Conservation (phyloP, 2,329 filamentous ascomycete species). For the Domatiomyces globalis region DNA sequence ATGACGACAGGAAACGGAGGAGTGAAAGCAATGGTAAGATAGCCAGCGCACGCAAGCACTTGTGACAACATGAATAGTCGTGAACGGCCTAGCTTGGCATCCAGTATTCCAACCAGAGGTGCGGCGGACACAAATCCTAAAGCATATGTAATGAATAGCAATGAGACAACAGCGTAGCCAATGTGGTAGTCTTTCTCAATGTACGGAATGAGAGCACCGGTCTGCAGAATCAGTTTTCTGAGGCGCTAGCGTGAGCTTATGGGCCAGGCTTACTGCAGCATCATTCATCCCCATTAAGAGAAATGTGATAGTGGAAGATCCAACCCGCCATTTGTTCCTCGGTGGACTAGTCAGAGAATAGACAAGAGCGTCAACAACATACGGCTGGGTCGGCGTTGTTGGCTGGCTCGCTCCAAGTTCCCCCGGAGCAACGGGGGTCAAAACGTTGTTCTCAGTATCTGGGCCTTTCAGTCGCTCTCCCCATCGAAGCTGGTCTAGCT, state of each 20-base stretch:
- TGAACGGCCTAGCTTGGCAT: constrained; percentile 49
- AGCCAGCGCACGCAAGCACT: constrained; percentile 44
- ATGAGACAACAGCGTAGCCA: constrained; percentile 62
- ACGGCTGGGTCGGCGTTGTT: constrained; percentile 11
- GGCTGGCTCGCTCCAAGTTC: constrained; percentile 20
- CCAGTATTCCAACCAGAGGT: constrained; percentile 50
- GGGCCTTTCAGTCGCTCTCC: constrained; percentile 11
- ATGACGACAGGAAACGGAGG: constrained; percentile 59
- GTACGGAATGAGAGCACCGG: constrained; percentile 67
- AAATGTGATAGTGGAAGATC: constrained; percentile 50
- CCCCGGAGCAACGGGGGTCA: constrained; percentile 11
- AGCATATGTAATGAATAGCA: constrained; percentile 69
- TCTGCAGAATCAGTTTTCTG: constrained; percentile 16
- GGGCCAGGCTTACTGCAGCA: constrained; percentile 32
- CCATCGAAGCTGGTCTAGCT: constrained; percentile 15
- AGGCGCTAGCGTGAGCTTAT: background rate
- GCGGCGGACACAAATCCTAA: constrained; percentile 63
- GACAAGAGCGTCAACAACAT: constrained; percentile 16
- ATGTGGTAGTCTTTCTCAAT: constrained; percentile 64
- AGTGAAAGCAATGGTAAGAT: constrained; percentile 49
- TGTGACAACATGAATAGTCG: constrained; percentile 48
- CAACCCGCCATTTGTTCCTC: constrained; percentile 57
- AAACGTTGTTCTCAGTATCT: background rate
- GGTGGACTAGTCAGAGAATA: constrained; percentile 21
- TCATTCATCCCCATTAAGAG: constrained; percentile 62